Conservation (phyloP, 192 early-diverging fungal species). For the Backusella mclennaniae region DNA sequence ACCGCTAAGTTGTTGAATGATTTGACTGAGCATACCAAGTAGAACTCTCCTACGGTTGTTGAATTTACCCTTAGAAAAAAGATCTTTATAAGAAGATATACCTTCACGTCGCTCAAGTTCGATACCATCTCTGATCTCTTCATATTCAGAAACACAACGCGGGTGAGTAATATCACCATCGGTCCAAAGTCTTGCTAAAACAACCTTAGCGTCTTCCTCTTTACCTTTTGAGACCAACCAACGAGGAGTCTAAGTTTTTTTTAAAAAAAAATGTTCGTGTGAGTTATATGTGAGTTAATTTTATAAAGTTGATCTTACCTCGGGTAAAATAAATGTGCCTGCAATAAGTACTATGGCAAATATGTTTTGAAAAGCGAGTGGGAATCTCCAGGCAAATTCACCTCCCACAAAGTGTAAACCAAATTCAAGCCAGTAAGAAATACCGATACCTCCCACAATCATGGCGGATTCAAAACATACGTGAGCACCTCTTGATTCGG, state of each 20-base stretch:
- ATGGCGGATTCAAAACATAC: constrained; percentile 50
- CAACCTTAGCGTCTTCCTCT: constrained; percentile 23
- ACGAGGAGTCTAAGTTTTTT: constrained; percentile 52
- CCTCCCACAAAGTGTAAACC: constrained; percentile 31
- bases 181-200: constrained; percentile 23
- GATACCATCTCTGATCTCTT: constrained; percentile 24
- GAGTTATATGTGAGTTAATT: background rate
- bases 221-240: constrained; percentile 49
- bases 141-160: constrained; percentile 19
- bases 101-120: constrained; percentile 18
- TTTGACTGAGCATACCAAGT: constrained; percentile 25
- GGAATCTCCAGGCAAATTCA: constrained; percentile 63
- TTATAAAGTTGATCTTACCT: constrained; percentile 10
- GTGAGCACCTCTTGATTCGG: constrained; percentile 49
- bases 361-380: constrained; percentile 69
- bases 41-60: constrained; percentile 24
- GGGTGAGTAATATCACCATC: constrained; percentile 18
- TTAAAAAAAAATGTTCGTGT: background rate
- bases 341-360: constrained; percentile 61
- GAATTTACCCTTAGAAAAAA: constrained; percentile 24
- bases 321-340: constrained; percentile 67
- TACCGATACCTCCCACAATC: constrained; percentile 48
- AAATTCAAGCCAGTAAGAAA: constrained; percentile 51
- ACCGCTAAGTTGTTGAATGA: constrained; percentile 30
- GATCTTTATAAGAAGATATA: constrained; percentile 24